phyloP scores from a whole-genome alignment of 352 stramenopile genomes.

The Pythium phragmiticola region DNA sequence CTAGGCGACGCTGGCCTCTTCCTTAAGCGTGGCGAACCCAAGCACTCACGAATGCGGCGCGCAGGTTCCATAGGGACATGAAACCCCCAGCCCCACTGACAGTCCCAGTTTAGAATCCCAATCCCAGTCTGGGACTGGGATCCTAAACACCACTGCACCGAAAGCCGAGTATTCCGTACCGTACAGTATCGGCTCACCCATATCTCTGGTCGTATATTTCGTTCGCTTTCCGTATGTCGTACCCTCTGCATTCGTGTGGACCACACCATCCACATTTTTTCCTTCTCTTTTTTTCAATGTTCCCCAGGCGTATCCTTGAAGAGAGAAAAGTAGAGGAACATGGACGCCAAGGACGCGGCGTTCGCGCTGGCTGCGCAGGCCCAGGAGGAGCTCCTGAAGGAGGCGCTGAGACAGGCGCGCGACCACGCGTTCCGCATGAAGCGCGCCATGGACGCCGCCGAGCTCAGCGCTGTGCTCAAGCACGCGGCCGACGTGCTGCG shows the following conservation, averaged over 20 bases:
- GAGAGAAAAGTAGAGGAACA: not conserved
- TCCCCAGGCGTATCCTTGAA: not conserved
- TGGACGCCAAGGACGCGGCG: constrained; percentile 12
- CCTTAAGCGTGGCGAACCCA: too few relatives aligned
- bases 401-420: constrained; percentile 67
- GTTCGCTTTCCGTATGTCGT: not conserved
- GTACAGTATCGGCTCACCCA: too few relatives aligned
- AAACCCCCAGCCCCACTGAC: too few relatives aligned
- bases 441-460: constrained; percentile 65
- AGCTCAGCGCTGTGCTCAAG: constrained; percentile 78
- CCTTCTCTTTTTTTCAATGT: not conserved
- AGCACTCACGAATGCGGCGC: too few relatives aligned
- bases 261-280: constrained; percentile 18
- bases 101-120: too few relatives aligned
- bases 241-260: not conserved
- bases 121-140: too few relatives aligned
- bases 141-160: too few relatives aligned
- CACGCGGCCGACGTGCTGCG: constrained; percentile 79
- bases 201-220: constrained; percentile 6
- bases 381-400: constrained; percentile 66
- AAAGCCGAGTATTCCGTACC: too few relatives aligned
- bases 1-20: too few relatives aligned
- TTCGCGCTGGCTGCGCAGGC: constrained; percentile 69
- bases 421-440: constrained; percentile 88
- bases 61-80: too few relatives aligned